Evolutionary conservation across 768 basidiomycete species (phyloP), one percentile per base, ranked within the genome.

Genomic region (Lactifluus pinguis): DNA sequence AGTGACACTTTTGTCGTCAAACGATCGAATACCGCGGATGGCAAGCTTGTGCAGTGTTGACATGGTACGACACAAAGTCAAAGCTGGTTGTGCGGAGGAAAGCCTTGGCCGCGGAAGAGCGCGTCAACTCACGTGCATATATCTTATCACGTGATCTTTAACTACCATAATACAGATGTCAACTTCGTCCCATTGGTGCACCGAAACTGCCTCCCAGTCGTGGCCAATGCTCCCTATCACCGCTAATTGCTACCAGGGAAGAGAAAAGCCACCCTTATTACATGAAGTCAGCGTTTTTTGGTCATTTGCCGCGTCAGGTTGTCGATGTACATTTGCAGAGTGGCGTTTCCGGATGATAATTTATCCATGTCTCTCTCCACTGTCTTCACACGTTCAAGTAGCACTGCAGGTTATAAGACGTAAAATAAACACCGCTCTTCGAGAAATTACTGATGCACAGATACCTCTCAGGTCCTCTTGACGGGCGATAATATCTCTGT

Each of bases 1-100:
- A 2, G 91, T 80, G 64, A 94, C 83, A 65, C 87, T 82, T 68
- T 98, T 95, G 82, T 95, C 92, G 77, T 98, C 95, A 69, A 98
- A 98, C 0, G 92, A 92, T 4, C 95, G 87, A 65, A 97, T 98
- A 19, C 90, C 90, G 39, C 94, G 83, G 61, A 98, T 94, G 14
- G 92, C 94, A 47, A 98, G 85, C 73, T 95, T 95, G 80, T 94
- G 87, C 49, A 98, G 78, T 55, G 80, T 80, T 25, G 93, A 87
- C 93, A 90, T 89, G 50, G 57, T 45, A 1, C 13, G 41, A 62
- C 25, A 36, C 53, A 25, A 50, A 30, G 39, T 41, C 2, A 29
- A 41, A 34, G 25, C 25, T 25, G 25, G 25, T 25, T 25, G 25
- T 25, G 25, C 25, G 25, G 25, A 34, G 2, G 17, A n/a, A 45